Evolutionary conservation across 495 filamentous ascomycete species (phyloP).

Genomic region (Thermothielavioides terrestris): DNA sequence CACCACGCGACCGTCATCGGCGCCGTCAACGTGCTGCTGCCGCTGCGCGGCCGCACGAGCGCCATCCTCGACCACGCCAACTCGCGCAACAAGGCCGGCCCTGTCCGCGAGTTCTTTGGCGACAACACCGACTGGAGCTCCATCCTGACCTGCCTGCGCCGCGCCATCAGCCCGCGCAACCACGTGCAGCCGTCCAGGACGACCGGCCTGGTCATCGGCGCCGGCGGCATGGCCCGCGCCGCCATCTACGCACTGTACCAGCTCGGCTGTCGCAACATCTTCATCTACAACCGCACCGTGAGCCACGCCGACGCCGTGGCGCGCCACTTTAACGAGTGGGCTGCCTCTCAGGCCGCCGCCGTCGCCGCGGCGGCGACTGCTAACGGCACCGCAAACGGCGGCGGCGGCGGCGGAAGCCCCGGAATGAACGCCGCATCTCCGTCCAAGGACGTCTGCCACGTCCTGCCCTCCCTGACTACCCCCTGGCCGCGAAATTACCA

Average conservation of each 20-base stretch:
- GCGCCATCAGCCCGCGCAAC: conserved; percentile 72
- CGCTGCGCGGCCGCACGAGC: conserved; percentile 51
- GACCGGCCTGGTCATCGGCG: conserved; percentile 65
- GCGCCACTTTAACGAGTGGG: conserved; percentile 56
- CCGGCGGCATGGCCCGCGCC: conserved; percentile 74
- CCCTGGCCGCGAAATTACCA: conserved; percentile 57
- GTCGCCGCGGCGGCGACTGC: conserved; percentile 16
- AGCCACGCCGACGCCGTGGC: conserved; percentile 57
- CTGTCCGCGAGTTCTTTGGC: conserved; percentile 61
- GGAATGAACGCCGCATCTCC: neutral
- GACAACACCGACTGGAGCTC: conserved; percentile 84
- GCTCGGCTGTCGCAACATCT: conserved; percentile 70
- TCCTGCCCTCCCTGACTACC: conserved; percentile 50
- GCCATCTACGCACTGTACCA: conserved; percentile 73
- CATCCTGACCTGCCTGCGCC: conserved; percentile 55
- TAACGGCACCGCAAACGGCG: conserved; percentile 28
- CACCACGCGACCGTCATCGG: conserved; percentile 73
- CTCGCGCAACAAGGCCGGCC: conserved; percentile 56
- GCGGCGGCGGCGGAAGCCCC: neutral
- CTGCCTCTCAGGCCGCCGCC: conserved; percentile 17
- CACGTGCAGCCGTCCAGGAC: conserved; percentile 59
- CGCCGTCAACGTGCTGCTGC: conserved; percentile 75
- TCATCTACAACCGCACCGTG: conserved; percentile 64
- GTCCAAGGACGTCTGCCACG: conserved; percentile 44
- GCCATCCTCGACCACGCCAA: conserved; percentile 58